Base-by-base conservation (phyloP, 805 yeast genomes). In the Zygosaccharomyces siamensis region DNA sequence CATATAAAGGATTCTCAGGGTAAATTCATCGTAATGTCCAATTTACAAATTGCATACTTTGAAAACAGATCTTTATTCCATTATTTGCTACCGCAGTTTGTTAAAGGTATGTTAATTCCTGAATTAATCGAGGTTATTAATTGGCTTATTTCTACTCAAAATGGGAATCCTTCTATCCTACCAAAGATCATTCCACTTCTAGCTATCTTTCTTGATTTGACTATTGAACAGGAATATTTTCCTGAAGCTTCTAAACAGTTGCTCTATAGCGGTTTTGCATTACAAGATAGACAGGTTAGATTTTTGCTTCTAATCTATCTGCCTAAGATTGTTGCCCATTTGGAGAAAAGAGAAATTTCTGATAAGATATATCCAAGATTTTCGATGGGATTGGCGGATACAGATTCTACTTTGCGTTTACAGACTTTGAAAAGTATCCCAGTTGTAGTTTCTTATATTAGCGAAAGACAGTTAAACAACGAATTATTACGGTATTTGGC, bases 311-410 rank as follows among this genome's bases (percentile, higher is more conserved):
- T 92, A 49, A 79, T 79, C 18, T 71, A 80, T 40, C 68, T 92
- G 48, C 83, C 89, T 0, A 64, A 70, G 12, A 80, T 78, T 51
- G 71, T 80, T 24, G 71, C 70, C 1, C 65, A 66, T 32, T 63
- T 89, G 20, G 72, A 79, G 2, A 79, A 79, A 35, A 67, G 76
- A 39, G 88, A 84, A 27, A 77, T 90, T 3, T 84, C 84, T 54
- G 81, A 77, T 54, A 81, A 78, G 55, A 75, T 93, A 0, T 88
- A 86, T 64, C 78, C 79, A 7, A 76, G 76, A 42, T 73, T 86
- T 57, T 68, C 83, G n/a, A 80, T 84, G 14, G 98, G 99, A 0
- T 85, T 92, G 59, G 79, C 83, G 30, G 99, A 92, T 63, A 80
- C 93, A 0, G 90, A 88, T 62, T 77, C 82, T 3, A 75, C 83